These are phyloP conservation scores for Rhodotorula graminis DNA, from an alignment of 768 basidiomycete genomes.

Conservation along the genomic window DNA sequence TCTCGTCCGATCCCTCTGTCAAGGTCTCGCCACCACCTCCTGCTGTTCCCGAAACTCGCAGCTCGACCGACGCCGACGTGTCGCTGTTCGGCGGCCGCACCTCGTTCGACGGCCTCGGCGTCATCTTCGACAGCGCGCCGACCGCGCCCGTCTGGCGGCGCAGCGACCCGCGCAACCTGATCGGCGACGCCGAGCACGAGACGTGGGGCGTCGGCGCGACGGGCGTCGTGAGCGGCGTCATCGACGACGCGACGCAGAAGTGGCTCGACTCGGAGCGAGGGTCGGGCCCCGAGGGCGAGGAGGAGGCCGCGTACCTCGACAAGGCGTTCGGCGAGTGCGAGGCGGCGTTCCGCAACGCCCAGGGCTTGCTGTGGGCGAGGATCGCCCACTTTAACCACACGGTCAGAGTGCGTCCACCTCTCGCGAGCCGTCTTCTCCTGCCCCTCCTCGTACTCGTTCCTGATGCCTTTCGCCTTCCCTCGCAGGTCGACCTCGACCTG, in stretches of 20 bases:
- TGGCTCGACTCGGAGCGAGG: conserved; percentile 34
- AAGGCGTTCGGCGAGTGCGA: conserved; percentile 41
- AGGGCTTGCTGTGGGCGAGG: conserved; percentile 42
- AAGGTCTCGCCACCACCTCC: conserved; percentile 27
- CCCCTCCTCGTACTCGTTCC: neutral
- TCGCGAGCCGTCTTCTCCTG: neutral
- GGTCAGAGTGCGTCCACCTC: conserved; percentile 20
- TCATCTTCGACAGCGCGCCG: conserved; percentile 41
- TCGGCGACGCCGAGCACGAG: conserved; percentile 12
- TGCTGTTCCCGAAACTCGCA: neutral
- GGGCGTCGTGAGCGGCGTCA: conserved; percentile 39
- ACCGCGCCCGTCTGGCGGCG: conserved; percentile 34
- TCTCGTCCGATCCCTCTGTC: conserved; percentile 2
- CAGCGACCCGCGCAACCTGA: conserved; percentile 27
- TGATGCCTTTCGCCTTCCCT: neutral
- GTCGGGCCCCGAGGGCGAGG: conserved; percentile 11
- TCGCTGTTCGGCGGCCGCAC: conserved; percentile 41
- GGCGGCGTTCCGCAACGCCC: conserved; percentile 42
- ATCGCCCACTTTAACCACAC: conserved; percentile 38
- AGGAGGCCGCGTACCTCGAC: conserved; percentile 40
- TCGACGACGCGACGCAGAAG: conserved; percentile 40
- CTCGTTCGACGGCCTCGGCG: conserved; percentile 43
- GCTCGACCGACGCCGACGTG: conserved; percentile 30
- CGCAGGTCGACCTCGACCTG: conserved; percentile 42
- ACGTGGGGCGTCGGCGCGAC: conserved; percentile 17